Percentiles rank a stretch among this genome's conserved stretches.
phyloP scores from a whole-genome alignment of 805 yeast genomes.

The Candida pseudofarinosa region DNA sequence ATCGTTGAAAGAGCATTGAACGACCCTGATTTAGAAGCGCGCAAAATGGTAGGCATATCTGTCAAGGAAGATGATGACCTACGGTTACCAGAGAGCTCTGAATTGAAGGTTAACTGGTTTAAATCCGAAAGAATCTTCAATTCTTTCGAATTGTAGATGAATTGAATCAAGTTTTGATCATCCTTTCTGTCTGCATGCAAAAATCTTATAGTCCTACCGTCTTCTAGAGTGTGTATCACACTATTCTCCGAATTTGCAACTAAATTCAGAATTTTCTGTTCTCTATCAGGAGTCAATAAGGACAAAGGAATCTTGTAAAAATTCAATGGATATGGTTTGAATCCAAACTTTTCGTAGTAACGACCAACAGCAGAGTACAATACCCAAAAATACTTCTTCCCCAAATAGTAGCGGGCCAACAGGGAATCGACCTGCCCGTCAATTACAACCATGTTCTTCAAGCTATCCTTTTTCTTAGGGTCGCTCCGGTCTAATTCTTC shows the following conservation, averaged over 20 bases:
- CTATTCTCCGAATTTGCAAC: background rate
- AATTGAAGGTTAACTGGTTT: conserved; percentile 29
- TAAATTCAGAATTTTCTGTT: background rate
- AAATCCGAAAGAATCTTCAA: conserved; percentile 34
- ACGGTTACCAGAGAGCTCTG: conserved; percentile 27
- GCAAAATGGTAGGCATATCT: conserved; percentile 21
- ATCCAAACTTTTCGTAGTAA: conserved; percentile 64
- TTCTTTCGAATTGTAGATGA: conserved; percentile 31
- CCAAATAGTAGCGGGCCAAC: conserved; percentile 31
- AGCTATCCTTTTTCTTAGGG: conserved; percentile 22
- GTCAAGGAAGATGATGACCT: conserved; percentile 32
- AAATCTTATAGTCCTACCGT: conserved; percentile 28
- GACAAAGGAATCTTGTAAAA: conserved; percentile 29
- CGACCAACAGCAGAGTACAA: conserved; percentile 74
- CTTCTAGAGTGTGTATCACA: background rate
- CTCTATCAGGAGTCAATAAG: conserved; percentile 12
- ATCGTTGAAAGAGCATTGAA: conserved; percentile 17
- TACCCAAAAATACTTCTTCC: conserved; percentile 35
- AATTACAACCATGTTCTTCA: conserved; percentile 27
- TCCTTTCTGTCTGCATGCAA: conserved; percentile 17
- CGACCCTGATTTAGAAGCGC: conserved; percentile 18
- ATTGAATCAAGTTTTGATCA: conserved; percentile 27
- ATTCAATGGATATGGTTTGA: conserved; percentile 33
- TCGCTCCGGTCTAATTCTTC: conserved; percentile 20
- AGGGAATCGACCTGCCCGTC: conserved; percentile 24